Percentiles rank a stretch among this genome's conserved stretches.
These are phyloP conservation scores for Medicago arabica DNA, from an alignment of 306 rosid genomes.

Conservation along the genomic window DNA sequence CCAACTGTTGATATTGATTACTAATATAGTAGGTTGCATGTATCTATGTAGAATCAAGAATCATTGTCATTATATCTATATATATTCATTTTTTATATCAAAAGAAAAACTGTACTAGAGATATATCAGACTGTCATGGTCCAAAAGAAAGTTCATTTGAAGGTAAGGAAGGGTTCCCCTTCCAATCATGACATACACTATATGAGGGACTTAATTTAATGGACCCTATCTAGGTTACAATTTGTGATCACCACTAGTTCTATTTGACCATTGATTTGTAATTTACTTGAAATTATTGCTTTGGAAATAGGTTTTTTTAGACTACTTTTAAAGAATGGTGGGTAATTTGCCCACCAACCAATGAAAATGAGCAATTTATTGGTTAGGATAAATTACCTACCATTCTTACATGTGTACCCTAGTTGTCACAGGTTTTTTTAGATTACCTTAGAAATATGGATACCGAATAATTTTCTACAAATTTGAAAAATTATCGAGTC, in stretches of 20 bases:
- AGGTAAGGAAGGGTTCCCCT: conserved; percentile 18
- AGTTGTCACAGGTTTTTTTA: too few species aligned
- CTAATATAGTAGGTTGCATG: conserved; percentile 27
- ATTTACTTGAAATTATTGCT: neutral
- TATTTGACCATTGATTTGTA: neutral
- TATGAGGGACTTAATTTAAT: neutral
- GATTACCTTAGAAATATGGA: too few species aligned
- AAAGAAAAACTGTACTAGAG: conserved; percentile 3
- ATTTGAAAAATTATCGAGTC: neutral
- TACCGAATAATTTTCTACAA: neutral
- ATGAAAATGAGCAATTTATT: too few species aligned
- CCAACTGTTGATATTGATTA: conserved; percentile 51
- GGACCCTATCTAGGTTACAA: conserved; percentile 16
- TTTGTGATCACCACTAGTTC: neutral
- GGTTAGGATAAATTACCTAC: too few species aligned
- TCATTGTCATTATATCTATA: conserved; percentile 10
- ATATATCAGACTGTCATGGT: neutral
- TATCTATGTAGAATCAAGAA: neutral
- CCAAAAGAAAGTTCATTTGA: neutral
- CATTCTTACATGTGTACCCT: too few species aligned
- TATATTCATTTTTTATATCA: neutral
- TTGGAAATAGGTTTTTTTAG: too few species aligned
- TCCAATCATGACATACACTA: conserved; percentile 11
- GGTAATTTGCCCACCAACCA: too few species aligned
- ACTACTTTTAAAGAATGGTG: too few species aligned